Conservation (phyloP, 2,329 filamentous ascomycete genomes). For the Pyrenophora teres region DNA sequence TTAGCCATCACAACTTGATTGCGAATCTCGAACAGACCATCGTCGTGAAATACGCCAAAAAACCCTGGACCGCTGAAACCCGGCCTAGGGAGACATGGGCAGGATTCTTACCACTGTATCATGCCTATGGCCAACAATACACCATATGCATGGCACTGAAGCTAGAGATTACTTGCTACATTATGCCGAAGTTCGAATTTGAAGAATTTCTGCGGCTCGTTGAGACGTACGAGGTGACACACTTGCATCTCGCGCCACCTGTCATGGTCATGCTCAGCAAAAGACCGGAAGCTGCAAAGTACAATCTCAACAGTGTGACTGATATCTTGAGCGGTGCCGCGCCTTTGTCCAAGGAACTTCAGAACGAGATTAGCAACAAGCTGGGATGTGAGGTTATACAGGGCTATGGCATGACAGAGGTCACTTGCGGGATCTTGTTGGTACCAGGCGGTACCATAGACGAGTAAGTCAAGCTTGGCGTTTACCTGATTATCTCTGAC, state of each 20-base stretch:
- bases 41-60: slow-evolving; percentile 51
- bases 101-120: slow-evolving; percentile 51
- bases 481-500: not conserved
- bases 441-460: slow-evolving; percentile 44
- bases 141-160: slow-evolving; percentile 50
- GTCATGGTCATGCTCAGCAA: slow-evolving; percentile 53
- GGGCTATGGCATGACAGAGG: slow-evolving; percentile 52
- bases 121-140: slow-evolving; percentile 55
- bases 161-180: slow-evolving; percentile 52
- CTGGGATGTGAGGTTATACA: slow-evolving; percentile 46
- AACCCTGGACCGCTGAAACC: slow-evolving; percentile 47
- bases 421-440: slow-evolving; percentile 48
- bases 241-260: slow-evolving; percentile 50
- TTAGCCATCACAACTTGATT: slow-evolving; percentile 57
- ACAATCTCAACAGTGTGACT: slow-evolving; percentile 48
- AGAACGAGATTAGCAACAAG: slow-evolving; percentile 46
- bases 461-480: slow-evolving; percentile 27
- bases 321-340: slow-evolving; percentile 51
- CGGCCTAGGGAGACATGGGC: slow-evolving; percentile 56
- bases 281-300: slow-evolving; percentile 49
- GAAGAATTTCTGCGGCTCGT: slow-evolving; percentile 47
- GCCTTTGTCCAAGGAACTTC: slow-evolving; percentile 50
- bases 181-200: slow-evolving; percentile 51
- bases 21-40: slow-evolving; percentile 58
- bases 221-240: slow-evolving; percentile 45